Evolutionary conservation across 257 asterid species (phyloP), one percentile per base, ranked within the genome.

Genomic region (Linaria vulgaris): DNA sequence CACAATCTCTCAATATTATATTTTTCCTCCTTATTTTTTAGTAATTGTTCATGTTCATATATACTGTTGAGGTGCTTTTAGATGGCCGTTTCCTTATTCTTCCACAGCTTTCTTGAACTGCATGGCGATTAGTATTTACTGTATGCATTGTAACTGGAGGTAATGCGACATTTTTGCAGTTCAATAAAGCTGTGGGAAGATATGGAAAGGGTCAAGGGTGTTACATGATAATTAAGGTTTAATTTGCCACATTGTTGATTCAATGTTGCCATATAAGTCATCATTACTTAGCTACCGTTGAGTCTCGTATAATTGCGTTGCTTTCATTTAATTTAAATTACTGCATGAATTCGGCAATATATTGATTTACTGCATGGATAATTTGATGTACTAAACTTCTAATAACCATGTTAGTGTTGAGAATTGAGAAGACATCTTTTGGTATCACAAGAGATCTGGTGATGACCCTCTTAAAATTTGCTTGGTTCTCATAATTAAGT

Each of bases 81-180:
- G 31, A 73, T 85, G 95, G 74, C 73, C 66, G 88, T 78, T 80
- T 80, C 77, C 80, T 76, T 90, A 67, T 73, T 80, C 73, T 87
- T 87, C 97, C 97, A 90, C 97, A 83, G 97, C 95, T 90, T 90
- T 90, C 97, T 90, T 90, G 97, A 90, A 90, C 97, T 85, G 78
- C 78, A 71, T 34, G 41, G 11, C 5, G 41, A 34, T 34, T 46
- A 72, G 44, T 67, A 47, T 69, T 44, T 69, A 53, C 71, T 54
- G 74, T 56, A 53, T 20, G 50, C 12, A 11, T 45, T 39, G 23
- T 58, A 13, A 64, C 55, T 17, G 72, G 63, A 50, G 56, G 48
- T 44, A 61, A 53, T 41, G 59, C 3, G 34, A 3, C 34, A 27
- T 25, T 45, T 58, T 45, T 61, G 91, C 75, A 72, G 97, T 90